Evolutionary conservation across 1,284 basidiomycete species (phyloP).

Genomic region (Leccinum huronense): DNA sequence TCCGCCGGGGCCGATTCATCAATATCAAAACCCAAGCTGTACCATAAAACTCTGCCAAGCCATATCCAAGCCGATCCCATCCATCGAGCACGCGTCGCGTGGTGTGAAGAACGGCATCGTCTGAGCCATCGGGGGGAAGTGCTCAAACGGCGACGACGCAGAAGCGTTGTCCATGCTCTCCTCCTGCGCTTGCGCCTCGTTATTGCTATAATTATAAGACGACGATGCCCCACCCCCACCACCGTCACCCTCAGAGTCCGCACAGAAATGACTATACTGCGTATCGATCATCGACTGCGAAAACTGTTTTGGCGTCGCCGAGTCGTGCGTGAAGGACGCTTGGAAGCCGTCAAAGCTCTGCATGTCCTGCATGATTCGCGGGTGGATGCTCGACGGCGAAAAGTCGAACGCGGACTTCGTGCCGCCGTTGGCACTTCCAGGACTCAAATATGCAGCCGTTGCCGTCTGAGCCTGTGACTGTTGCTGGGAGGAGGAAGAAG

Average conservation of each 20-base stretch:
- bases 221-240: neutral
- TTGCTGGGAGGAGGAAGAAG: constrained; percentile 4
- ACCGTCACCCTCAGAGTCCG: constrained; percentile 19
- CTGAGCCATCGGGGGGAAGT: constrained; percentile 16
- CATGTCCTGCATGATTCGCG: constrained; percentile 46
- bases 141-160: constrained; percentile 9
- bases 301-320: constrained; percentile 24
- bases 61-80: constrained; percentile 47
- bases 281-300: constrained; percentile 32
- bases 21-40: constrained; percentile 57
- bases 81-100: constrained; percentile 12
- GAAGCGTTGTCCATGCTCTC: neutral
- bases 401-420: constrained; percentile 11
- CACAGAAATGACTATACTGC: constrained; percentile 23
- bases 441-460: constrained; percentile 3
- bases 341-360: constrained; percentile 42
- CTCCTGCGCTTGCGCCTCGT: neutral
- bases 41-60: constrained; percentile 68
- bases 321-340: constrained; percentile 12
- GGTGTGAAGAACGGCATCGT: constrained; percentile 14
- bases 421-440: neutral
- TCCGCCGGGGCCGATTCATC: neutral
- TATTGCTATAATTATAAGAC: neutral
- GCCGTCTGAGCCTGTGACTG: constrained; percentile 6
- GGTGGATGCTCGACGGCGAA: constrained; percentile 34